Percentiles rank a stretch among this genome's conserved stretches.
phyloP scores from a whole-genome alignment of 495 filamentous ascomycete genomes.

The Choiromyces venosus region DNA sequence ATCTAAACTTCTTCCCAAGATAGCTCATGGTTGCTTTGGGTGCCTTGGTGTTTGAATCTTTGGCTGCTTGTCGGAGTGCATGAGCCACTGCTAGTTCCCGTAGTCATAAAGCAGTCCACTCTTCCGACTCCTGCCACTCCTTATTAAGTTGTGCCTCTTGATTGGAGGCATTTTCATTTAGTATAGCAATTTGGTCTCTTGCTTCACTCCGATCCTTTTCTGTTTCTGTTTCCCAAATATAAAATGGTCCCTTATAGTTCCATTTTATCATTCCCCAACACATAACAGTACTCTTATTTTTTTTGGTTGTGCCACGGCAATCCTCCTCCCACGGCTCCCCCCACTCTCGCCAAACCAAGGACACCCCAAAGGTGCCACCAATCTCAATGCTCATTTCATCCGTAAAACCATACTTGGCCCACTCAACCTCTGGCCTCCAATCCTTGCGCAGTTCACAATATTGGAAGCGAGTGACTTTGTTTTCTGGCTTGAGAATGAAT shows the following conservation, averaged over 20 bases:
- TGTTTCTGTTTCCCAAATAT: constrained; percentile 5
- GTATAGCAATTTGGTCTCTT: constrained; percentile 2
- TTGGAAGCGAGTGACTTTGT: background rate
- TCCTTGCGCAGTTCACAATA: constrained; percentile 6
- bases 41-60: background rate
- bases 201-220: constrained; percentile 1
- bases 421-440: constrained; percentile 2
- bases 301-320: constrained; percentile 11
- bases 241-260: constrained; percentile 6
- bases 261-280: constrained; percentile 17
- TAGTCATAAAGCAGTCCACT: background rate
- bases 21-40: background rate
- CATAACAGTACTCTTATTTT: constrained; percentile 1
- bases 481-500: no score
- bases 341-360: background rate
- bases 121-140: no score
- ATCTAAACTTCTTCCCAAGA: background rate
- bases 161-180: background rate
- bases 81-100: background rate
- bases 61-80: background rate
- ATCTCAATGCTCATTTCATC: constrained; percentile 15
- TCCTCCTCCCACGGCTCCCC: background rate
- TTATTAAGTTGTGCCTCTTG: constrained; percentile 1
- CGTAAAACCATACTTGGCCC: constrained; percentile 11
- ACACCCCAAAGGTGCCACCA: constrained; percentile 5